Conservation (phyloP, 495 filamentous ascomycete species). For the Aspergillus leporis region DNA sequence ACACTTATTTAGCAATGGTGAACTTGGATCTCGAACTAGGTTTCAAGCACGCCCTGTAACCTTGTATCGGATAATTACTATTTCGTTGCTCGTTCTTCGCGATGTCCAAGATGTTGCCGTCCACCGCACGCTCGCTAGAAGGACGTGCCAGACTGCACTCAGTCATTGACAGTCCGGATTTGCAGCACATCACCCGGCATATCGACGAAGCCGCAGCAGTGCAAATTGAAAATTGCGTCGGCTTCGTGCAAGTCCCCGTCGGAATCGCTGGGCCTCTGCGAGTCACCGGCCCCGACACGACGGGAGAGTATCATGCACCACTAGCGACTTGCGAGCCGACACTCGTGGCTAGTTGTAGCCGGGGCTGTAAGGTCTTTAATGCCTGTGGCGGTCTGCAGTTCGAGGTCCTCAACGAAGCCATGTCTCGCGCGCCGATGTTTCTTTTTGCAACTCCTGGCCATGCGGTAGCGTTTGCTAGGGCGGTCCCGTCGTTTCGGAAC, state of each 20-base stretch:
- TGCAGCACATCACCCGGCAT: slow-evolving; percentile 4
- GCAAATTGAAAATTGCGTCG: slow-evolving; percentile 21
- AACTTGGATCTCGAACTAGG: no score
- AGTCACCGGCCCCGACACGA: slow-evolving; percentile 1
- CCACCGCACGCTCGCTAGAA: neutral
- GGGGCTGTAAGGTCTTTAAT: slow-evolving; percentile 16
- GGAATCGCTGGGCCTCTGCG: slow-evolving; percentile 18
- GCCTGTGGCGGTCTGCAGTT: slow-evolving; percentile 11
- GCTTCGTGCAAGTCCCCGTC: slow-evolving; percentile 15
- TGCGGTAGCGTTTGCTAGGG: slow-evolving; percentile 7
- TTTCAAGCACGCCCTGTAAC: no score
- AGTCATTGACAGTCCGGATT: neutral
- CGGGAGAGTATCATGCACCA: slow-evolving; percentile 11
- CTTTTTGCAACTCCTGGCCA: slow-evolving; percentile 8
- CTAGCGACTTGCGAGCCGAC: slow-evolving; percentile 19
- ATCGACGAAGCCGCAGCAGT: neutral
- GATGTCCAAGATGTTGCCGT: no score
- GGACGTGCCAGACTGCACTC: neutral
- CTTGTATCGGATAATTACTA: no score
- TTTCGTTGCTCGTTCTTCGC: no score
- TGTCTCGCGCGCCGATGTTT: slow-evolving; percentile 17
- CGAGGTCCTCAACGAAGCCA: slow-evolving; percentile 9
- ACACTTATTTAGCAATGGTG: no score
- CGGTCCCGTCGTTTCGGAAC: neutral
- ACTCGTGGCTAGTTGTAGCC: slow-evolving; percentile 19